A percentile compares a stretch with the other conserved stretches of the same genome.
Evolutionary conservation across 164 flowering plant genomes (phyloP).

Genomic region (Dillenia turbinata): DNA sequence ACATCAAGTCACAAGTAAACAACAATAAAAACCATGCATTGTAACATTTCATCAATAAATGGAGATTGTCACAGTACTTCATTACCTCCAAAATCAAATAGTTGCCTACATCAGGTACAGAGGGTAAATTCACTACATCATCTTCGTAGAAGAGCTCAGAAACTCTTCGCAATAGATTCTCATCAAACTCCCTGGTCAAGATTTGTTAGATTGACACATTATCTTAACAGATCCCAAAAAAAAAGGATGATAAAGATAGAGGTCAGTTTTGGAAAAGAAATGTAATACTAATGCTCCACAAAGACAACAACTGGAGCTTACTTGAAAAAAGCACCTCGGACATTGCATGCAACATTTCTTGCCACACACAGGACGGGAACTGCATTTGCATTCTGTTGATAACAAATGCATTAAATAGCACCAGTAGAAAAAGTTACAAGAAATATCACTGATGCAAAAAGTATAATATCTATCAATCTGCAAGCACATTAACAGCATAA

Average conservation of each 20-base stretch:
- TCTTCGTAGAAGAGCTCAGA: constrained; percentile 74
- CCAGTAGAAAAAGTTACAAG: background rate
- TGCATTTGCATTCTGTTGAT: constrained; percentile 64
- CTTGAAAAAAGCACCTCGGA: constrained; percentile 93
- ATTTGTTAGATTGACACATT: background rate
- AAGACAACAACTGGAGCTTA: constrained; percentile 23
- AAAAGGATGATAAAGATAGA: background rate
- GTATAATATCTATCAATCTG: background rate
- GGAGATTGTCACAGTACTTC: background rate
- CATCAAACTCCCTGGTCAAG: constrained; percentile 78
- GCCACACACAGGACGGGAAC: constrained; percentile 97
- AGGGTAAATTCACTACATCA: constrained; percentile 58
- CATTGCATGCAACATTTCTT: constrained; percentile 98
- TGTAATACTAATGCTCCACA: no score
- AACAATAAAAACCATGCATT: background rate
- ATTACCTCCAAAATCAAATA: constrained; percentile 78
- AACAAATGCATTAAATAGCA: background rate
- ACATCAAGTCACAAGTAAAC: constrained; percentile 6
- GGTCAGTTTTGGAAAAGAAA: no score
- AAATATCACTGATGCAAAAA: no score
- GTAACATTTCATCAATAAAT: background rate
- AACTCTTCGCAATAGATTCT: constrained; percentile 51
- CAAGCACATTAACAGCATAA: constrained; percentile 3
- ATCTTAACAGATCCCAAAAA: background rate
- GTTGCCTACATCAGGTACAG: constrained; percentile 86